These are phyloP conservation scores for Trametes cubensis DNA, from an alignment of 768 basidiomycete species.

Conservation along the genomic window DNA sequence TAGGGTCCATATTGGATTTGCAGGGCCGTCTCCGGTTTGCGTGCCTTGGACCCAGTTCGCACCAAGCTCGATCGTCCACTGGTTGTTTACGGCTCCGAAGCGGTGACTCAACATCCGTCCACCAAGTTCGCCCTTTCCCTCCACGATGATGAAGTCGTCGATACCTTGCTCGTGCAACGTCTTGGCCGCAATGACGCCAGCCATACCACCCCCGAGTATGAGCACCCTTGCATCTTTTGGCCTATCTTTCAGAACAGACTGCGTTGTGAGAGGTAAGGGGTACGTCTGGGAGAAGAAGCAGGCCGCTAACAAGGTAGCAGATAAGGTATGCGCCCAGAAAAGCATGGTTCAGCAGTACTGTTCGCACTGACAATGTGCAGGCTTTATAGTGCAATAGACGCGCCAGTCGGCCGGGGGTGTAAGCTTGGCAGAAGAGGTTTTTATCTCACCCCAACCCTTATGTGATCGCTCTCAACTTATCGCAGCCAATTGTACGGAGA, in stretches of 20 bases:
- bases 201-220: conserved; percentile 67
- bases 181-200: conserved; percentile 67
- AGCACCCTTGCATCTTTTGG: conserved; percentile 44
- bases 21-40: conserved; percentile 48
- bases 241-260: not conserved
- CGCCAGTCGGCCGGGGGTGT: not conserved
- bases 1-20: conserved; percentile 63
- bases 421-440: not conserved
- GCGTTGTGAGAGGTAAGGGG: not conserved
- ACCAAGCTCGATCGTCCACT: conserved; percentile 55
- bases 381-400: not conserved
- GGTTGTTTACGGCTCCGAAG: conserved; percentile 44
- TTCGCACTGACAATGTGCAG: too few species aligned
- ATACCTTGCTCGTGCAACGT: conserved; percentile 57
- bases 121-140: conserved; percentile 60
- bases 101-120: conserved; percentile 56
- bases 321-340: not conserved
- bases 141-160: conserved; percentile 61
- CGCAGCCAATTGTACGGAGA: not conserved
- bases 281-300: not conserved
- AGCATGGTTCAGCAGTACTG: not conserved
- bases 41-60: conserved; percentile 65
- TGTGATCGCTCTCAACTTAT: not conserved
- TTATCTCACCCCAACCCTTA: conserved; percentile 1
- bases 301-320: not conserved